Conservation (phyloP, 176 grass and related monocot genomes). For the Bonia amplexicaulis region DNA sequence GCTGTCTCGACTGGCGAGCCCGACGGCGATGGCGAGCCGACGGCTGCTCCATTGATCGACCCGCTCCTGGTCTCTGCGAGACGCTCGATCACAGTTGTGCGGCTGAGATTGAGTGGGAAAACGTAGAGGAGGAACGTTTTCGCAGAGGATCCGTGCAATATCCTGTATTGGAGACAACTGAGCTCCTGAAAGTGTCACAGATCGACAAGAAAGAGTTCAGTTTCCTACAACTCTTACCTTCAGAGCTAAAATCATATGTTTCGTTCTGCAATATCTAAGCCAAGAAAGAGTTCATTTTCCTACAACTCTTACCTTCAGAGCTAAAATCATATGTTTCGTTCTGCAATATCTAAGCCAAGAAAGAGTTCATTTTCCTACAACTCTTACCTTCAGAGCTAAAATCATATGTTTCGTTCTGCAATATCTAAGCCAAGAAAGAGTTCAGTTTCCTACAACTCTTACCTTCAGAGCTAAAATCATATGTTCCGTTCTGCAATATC, state of each 20-base stretch:
- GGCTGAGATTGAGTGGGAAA: neutral
- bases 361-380: constrained; percentile 49
- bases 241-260: constrained; percentile 20
- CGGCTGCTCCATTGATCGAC: neutral
- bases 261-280: neutral
- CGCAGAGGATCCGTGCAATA: neutral
- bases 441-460: constrained; percentile 55
- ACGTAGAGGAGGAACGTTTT: neutral
- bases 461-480: constrained; percentile 37
- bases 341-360: neutral
- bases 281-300: constrained; percentile 38
- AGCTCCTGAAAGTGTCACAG: constrained; percentile 16
- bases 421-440: constrained; percentile 18
- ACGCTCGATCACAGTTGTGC: neutral
- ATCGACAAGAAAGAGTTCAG: constrained; percentile 31
- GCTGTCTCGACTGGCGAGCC: too few relatives aligned
- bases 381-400: constrained; percentile 48
- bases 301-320: constrained; percentile 52
- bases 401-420: neutral
- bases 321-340: neutral
- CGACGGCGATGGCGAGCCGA: too few relatives aligned
- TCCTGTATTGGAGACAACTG: constrained; percentile 24
- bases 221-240: constrained; percentile 53
- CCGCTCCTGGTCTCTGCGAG: neutral
- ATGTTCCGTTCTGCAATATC: neutral